Percentiles rank a stretch among this genome's conserved stretches.
Evolutionary conservation across 495 filamentous ascomycete species (phyloP).

Genomic region (Friedmanniomyces endolithicus): DNA sequence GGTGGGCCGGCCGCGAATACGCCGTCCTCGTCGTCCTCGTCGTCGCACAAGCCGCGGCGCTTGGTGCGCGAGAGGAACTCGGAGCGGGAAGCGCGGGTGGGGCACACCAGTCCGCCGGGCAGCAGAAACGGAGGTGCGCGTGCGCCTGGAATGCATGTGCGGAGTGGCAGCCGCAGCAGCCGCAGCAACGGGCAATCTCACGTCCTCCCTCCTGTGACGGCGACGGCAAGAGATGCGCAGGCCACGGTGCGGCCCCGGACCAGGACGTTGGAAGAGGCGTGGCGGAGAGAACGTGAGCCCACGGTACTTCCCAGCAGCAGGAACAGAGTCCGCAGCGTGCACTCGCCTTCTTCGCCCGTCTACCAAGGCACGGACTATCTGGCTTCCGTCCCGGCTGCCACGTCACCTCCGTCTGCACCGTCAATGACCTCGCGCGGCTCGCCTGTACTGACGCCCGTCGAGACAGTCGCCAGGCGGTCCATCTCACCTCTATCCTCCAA

Average conservation of each 20-base stretch:
- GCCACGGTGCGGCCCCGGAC: slow-evolving; percentile 26
- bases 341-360: slow-evolving; percentile 9
- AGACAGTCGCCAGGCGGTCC: slow-evolving; percentile 4
- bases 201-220: not conserved
- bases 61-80: slow-evolving; percentile 8
- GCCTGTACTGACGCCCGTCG: slow-evolving; percentile 4
- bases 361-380: slow-evolving; percentile 17
- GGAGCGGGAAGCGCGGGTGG: slow-evolving; percentile 10
- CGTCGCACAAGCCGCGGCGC: not conserved
- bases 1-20: slow-evolving; percentile 8
- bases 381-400: slow-evolving; percentile 14
- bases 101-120: not conserved
- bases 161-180: slow-evolving; percentile 8
- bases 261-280: slow-evolving; percentile 30
- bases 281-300: slow-evolving; percentile 25
- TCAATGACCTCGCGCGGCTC: slow-evolving; percentile 10
- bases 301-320: slow-evolving; percentile 22
- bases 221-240: slow-evolving; percentile 1
- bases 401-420: slow-evolving; percentile 14
- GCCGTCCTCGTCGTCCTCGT: not conserved
- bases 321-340: slow-evolving; percentile 32
- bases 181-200: slow-evolving; percentile 9
- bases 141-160: slow-evolving; percentile 9
- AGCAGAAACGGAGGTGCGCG: slow-evolving; percentile 5
- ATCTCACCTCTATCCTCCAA: slow-evolving; percentile 15